A percentile compares a stretch with the other conserved stretches of the same genome.
Evolutionary conservation across 2,329 filamentous ascomycete genomes (phyloP).

Genomic region (Verticillium klebahnii): DNA sequence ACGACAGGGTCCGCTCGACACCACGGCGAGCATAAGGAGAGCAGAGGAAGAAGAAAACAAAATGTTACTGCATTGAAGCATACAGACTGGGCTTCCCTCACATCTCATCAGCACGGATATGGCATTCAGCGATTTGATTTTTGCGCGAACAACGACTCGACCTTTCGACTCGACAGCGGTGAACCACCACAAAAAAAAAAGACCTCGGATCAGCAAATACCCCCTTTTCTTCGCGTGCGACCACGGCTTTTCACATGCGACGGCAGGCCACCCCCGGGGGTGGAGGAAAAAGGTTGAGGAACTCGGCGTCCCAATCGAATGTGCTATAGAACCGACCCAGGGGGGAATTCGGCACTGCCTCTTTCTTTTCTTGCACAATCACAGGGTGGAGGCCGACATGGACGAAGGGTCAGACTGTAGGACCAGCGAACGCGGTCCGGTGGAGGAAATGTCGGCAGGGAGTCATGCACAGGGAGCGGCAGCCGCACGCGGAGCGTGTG

Average conservation of each 20-base stretch:
- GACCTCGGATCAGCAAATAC: conserved; percentile 31
- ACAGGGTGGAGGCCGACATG: neutral
- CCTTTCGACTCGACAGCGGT: conserved; percentile 27
- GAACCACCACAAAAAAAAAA: conserved; percentile 36
- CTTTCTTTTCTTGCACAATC: neutral
- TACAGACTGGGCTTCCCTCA: conserved; percentile 27
- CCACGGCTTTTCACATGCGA: conserved; percentile 15
- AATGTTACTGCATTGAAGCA: conserved; percentile 16
- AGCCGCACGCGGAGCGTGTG: neutral
- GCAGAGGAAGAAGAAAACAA: conserved; percentile 11
- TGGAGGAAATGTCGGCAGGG: neutral
- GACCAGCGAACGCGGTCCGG: neutral
- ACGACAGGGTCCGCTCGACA: neutral
- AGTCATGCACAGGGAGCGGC: neutral
- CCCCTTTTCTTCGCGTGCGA: conserved; percentile 12
- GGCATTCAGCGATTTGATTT: conserved; percentile 40
- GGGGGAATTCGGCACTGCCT: neutral
- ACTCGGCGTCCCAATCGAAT: neutral
- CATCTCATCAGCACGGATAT: conserved; percentile 29
- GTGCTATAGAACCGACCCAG: neutral
- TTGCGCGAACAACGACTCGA: conserved; percentile 20
- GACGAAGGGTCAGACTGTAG: conserved; percentile 1
- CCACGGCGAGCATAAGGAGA: neutral
- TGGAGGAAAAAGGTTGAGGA: conserved; percentile 5
- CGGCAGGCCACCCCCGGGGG: neutral